Evolutionary conservation across 2,329 filamentous ascomycete species (phyloP).

Genomic region (Claviceps sp.): DNA sequence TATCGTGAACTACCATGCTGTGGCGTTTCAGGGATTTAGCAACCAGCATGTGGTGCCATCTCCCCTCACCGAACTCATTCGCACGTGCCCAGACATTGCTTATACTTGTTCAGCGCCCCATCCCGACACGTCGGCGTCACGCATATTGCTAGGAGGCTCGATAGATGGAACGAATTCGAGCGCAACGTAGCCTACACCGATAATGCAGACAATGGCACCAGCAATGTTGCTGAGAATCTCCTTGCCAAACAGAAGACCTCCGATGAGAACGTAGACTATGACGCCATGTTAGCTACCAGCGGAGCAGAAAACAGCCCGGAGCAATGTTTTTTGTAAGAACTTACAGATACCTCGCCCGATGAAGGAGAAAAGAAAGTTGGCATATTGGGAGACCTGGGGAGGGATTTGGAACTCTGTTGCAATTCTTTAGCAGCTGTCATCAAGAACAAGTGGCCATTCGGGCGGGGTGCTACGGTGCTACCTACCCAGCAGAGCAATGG

Average conservation of each 20-base stretch:
- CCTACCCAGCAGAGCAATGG: conserved; percentile 52
- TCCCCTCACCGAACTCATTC: neutral
- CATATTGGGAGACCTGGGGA: conserved; percentile 82
- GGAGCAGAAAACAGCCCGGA: neutral
- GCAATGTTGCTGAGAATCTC: conserved; percentile 57
- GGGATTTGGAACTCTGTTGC: conserved; percentile 78
- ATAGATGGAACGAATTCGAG: conserved; percentile 69
- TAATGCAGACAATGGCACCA: conserved; percentile 62
- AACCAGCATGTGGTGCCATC: no score
- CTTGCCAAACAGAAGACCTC: conserved; percentile 65
- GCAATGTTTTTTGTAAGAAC: conserved; percentile 22
- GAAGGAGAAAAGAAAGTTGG: conserved; percentile 96
- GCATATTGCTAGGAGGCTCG: conserved; percentile 71
- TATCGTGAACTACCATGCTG: neutral
- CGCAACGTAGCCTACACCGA: conserved; percentile 64
- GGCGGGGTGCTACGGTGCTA: conserved; percentile 3
- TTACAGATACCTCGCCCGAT: conserved; percentile 86
- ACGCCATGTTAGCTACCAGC: conserved; percentile 2
- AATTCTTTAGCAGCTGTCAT: conserved; percentile 11
- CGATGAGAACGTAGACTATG: conserved; percentile 90
- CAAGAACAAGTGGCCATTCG: neutral
- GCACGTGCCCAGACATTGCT: conserved; percentile 3
- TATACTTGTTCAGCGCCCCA: conserved; percentile 71
- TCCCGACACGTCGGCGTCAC: conserved; percentile 54
- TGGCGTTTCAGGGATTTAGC: neutral